Conservation (phyloP, 805 yeast genomes). For the Candida piceae region DNA sequence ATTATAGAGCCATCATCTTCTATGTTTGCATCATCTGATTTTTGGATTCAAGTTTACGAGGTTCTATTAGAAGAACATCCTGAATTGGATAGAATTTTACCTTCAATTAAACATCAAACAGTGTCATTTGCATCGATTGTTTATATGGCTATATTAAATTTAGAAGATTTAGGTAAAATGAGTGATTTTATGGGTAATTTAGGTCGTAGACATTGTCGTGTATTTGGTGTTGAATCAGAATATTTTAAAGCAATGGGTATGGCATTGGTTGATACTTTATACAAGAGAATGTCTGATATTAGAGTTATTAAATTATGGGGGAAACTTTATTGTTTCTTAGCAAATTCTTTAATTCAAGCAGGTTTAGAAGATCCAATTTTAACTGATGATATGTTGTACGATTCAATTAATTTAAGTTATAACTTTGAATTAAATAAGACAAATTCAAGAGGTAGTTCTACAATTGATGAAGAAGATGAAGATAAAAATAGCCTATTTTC, state of each 20-base stretch:
- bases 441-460: no score
- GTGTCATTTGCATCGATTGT: constrained; percentile 66
- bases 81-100: constrained; percentile 49
- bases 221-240: constrained; percentile 55
- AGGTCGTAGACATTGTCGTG: constrained; percentile 65
- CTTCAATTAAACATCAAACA: constrained; percentile 66
- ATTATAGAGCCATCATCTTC: no score
- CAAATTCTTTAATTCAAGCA: constrained; percentile 24
- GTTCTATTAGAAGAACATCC: constrained; percentile 54
- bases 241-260: constrained; percentile 62
- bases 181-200: constrained; percentile 50
- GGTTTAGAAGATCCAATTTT: constrained; percentile 18
- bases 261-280: constrained; percentile 54
- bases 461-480: background rate
- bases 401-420: constrained; percentile 5
- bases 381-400: constrained; percentile 8
- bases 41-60: constrained; percentile 64
- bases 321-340: constrained; percentile 27
- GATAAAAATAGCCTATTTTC: no score
- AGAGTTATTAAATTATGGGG: constrained; percentile 22
- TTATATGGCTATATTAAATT: constrained; percentile 51
- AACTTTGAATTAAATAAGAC: constrained; percentile 2
- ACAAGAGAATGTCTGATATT: constrained; percentile 39
- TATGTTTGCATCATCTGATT: no score
- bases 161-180: constrained; percentile 47